A percentile compares a stretch with the other conserved stretches of the same genome.
These are phyloP conservation scores for Xerocomus potaroensis DNA, from an alignment of 768 basidiomycete species.

Conservation along the genomic window DNA sequence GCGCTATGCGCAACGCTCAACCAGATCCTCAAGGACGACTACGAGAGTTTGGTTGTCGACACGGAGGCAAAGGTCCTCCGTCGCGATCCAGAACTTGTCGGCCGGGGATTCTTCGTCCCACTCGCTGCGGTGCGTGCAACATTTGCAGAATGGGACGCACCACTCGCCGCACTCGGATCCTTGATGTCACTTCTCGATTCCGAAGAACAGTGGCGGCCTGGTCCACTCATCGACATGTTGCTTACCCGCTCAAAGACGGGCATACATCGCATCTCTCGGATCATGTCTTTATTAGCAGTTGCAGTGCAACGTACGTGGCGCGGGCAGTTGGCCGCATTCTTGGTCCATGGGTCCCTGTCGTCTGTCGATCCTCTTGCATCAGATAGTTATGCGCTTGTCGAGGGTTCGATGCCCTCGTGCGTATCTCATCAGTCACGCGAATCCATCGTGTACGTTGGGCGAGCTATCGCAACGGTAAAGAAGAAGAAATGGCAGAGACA, in stretches of 20 bases:
- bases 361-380: slow-evolving; percentile 62
- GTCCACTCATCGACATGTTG: slow-evolving; percentile 77
- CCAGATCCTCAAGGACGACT: slow-evolving; percentile 73
- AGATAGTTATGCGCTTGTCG: slow-evolving; percentile 52
- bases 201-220: slow-evolving; percentile 54
- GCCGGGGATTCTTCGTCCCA: slow-evolving; percentile 75
- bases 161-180: slow-evolving; percentile 64
- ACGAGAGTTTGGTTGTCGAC: slow-evolving; percentile 72
- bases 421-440: slow-evolving; percentile 68
- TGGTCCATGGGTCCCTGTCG: slow-evolving; percentile 73
- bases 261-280: slow-evolving; percentile 67
- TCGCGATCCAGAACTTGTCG: slow-evolving; percentile 73
- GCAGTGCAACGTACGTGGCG: slow-evolving; percentile 83
- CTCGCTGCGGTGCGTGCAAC: slow-evolving; percentile 78
- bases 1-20: slow-evolving; percentile 72
- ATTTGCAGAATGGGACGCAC: slow-evolving; percentile 87
- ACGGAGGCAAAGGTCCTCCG: slow-evolving; percentile 77
- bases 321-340: slow-evolving; percentile 74
- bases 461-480: slow-evolving; percentile 81
- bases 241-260: slow-evolving; percentile 71
- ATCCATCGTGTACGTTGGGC: slow-evolving; percentile 82
- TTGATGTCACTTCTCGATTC: slow-evolving; percentile 61
- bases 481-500: slow-evolving; percentile 75
- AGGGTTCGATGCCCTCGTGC: slow-evolving; percentile 71
- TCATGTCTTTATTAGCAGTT: slow-evolving; percentile 64